phyloP scores from a whole-genome alignment of 176 grass and related monocot genomes.

The Luzula sylvatica region DNA sequence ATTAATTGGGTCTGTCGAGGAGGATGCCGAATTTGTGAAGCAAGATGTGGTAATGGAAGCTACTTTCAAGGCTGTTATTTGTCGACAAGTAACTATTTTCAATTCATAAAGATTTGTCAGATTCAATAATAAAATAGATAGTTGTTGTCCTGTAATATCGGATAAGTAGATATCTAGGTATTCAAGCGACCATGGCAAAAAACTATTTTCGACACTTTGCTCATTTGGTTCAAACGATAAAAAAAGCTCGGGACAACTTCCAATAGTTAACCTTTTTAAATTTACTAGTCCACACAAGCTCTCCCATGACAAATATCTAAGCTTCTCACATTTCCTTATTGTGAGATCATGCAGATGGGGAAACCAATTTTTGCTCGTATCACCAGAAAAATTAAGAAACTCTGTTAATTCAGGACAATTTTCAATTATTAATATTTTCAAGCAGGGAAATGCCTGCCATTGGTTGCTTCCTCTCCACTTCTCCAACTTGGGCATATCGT shows the following conservation, averaged over 20 bases:
- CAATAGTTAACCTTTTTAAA: slow-evolving; percentile 2
- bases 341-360: not conserved
- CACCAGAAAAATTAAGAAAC: not conserved
- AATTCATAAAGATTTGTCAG: not conserved
- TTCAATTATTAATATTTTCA: slow-evolving; percentile 8
- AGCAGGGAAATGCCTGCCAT: not conserved
- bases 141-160: no score
- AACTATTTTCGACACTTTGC: not conserved
- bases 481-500: not conserved
- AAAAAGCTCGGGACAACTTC: not conserved
- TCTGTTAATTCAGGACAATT: not conserved
- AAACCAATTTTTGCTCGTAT: not conserved
- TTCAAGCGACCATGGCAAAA: no score
- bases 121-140: not conserved
- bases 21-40: no score
- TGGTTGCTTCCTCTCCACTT: not conserved
- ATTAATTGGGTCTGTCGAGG: not conserved
- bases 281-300: not conserved
- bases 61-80: not conserved
- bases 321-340: not conserved
- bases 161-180: no score
- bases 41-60: no score
- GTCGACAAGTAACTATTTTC: no score
- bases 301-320: not conserved
- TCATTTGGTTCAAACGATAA: not conserved